Evolutionary conservation across 768 basidiomycete genomes (phyloP), one percentile per base, ranked within the genome.

Genomic region (Paxillus involutus): DNA sequence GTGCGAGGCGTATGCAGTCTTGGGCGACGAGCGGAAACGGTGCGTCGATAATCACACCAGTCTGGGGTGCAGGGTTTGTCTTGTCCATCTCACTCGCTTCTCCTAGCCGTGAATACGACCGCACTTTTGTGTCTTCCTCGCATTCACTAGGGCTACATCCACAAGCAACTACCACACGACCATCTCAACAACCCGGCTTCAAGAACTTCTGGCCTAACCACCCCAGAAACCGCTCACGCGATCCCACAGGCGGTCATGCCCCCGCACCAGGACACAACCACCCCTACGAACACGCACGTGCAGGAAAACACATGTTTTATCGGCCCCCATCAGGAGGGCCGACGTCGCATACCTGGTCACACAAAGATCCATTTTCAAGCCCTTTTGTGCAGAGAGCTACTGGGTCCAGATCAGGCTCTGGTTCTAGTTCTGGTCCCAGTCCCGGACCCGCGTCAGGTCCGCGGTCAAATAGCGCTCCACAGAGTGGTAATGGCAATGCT

Each of bases 1-100:
- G 47, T 80, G 76, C 57, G 80, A 79, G 47, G 79, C 79, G 3
- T 81, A 79, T 43, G 64, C 73, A 1, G 56, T 79, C 17, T 65
- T 80, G 8, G 73, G 76, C 7, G 73, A 80, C 45, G 77, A 79
- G 49, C 65, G 78, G 44, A 73, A 74, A 61, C 71, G 78, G 79
- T 76, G 47, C 41, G 72, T 51, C 6, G 8, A 6, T 30, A 10
- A 12, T 8, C 8, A 16, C 24, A n/a, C 24, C 24, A 19, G 19
- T 14, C 0, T 7, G 16, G 3, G 3, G 16, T 44, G 11, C 41
- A 11, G 8, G 13, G 4, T 35, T 14, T 29, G 12, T n/a, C 6
- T 39, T 32, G 12, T 19, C 17, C 16, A 4, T 42, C 37, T 50
- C 40, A 49, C 41, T n/a, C 19, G 16, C 24, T 33, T 6, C n/a